Conservation (phyloP, 169 alveolate species). For the Cyclospora cayetanensis region DNA sequence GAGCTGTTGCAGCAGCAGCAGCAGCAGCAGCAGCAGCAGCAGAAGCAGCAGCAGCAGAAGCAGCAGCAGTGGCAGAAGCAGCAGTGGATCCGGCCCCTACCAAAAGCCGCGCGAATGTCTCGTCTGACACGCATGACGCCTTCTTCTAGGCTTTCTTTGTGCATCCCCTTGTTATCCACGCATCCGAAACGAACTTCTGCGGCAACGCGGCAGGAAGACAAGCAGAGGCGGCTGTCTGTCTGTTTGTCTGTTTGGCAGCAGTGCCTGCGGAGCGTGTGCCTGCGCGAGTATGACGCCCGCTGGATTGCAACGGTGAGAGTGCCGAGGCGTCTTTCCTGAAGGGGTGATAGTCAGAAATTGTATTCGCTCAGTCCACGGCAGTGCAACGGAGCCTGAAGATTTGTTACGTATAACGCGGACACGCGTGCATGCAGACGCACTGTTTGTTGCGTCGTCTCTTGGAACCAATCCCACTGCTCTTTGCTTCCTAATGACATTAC, state of each 20-base stretch:
- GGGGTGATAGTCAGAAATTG: too few species aligned
- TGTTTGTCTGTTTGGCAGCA: background rate
- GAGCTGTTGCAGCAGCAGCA: background rate
- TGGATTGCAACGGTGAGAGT: too few species aligned
- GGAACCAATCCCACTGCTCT: constrained; percentile 53
- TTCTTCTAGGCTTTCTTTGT: constrained; percentile 62
- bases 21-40: background rate
- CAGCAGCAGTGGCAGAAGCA: background rate
- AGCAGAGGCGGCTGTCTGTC: background rate
- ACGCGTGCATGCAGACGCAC: background rate
- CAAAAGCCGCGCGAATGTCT: background rate
- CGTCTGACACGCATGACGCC: constrained; percentile 44
- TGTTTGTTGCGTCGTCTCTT: background rate
- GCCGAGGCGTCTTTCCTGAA: too few species aligned
- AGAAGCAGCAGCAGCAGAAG: background rate
- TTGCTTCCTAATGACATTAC: background rate
- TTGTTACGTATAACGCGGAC: background rate
- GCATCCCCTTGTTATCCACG: constrained; percentile 14
- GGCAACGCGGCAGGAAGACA: background rate
- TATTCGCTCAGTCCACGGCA: too few species aligned
- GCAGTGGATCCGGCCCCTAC: background rate
- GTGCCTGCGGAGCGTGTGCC: too few species aligned
- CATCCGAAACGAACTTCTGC: background rate
- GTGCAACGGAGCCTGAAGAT: background rate
- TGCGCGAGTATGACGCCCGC: too few species aligned